Percentiles rank a stretch among this genome's conserved stretches.
Evolutionary conservation across 2,329 filamentous ascomycete species (phyloP).

Genomic region (Epichloe typhina): DNA sequence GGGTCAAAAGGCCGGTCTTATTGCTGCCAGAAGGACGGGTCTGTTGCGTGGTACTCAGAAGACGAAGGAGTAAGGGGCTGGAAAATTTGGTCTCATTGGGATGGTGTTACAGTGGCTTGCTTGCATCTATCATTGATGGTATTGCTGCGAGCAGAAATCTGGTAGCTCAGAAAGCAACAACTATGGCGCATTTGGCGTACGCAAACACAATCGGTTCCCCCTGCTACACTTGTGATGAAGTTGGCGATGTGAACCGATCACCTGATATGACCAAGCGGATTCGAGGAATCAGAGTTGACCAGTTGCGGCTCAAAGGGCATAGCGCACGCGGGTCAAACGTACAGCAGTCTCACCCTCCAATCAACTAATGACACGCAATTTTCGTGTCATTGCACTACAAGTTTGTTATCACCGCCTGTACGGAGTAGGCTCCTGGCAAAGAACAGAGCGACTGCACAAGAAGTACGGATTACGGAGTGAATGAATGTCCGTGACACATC

Average conservation of each 20-base stretch:
- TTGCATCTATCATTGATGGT: constrained; percentile 43
- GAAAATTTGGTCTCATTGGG: constrained; percentile 44
- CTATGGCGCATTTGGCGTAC: constrained; percentile 36
- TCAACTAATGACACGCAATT: too few species aligned
- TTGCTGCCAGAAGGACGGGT: constrained; percentile 98
- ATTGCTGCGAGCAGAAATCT: constrained; percentile 33
- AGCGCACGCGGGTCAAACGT: not conserved
- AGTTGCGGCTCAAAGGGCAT: not conserved
- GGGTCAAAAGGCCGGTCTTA: constrained; percentile 99
- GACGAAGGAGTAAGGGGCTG: constrained; percentile 75
- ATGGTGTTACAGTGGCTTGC: constrained; percentile 51
- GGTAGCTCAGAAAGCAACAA: constrained; percentile 35
- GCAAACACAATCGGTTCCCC: constrained; percentile 51
- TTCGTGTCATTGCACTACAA: too few species aligned
- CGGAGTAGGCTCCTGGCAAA: too few species aligned
- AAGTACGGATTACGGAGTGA: too few species aligned
- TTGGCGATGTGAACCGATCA: constrained; percentile 7
- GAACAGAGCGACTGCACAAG: too few species aligned
- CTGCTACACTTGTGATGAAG: constrained; percentile 4
- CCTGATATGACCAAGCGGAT: too few species aligned
- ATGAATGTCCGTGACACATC: too few species aligned
- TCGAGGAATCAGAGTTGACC: not conserved
- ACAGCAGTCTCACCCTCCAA: too few species aligned
- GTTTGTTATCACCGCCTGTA: too few species aligned
- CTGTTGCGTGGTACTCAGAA: constrained; percentile 99